phyloP scores from a whole-genome alignment of 352 stramenopile genomes.

The Poterioochromonas sp. region DNA sequence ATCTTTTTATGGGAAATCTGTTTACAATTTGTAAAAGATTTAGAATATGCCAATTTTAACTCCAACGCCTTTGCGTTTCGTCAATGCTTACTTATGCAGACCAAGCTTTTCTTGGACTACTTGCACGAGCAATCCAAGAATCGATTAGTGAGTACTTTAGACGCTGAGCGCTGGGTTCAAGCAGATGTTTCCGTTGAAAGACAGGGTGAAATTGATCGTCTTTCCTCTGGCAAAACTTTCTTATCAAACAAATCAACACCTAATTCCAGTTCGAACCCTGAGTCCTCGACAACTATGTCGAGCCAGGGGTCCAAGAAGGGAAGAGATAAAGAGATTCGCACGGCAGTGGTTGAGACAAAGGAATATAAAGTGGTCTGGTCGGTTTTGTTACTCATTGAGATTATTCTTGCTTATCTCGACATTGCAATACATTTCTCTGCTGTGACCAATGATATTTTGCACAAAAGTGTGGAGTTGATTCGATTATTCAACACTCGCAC shows the following conservation, averaged over 20 bases:
- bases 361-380: slow-evolving; percentile 12
- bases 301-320: background rate
- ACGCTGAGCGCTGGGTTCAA: slow-evolving; percentile 21
- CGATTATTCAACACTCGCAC: slow-evolving; percentile 1
- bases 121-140: background rate
- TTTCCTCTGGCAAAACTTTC: slow-evolving; percentile 3
- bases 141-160: slow-evolving; percentile 9
- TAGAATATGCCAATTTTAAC: background rate
- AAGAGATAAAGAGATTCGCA: background rate
- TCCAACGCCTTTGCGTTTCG: background rate
- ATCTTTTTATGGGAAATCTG: slow-evolving; percentile 18
- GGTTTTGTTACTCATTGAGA: slow-evolving; percentile 5
- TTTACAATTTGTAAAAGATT: background rate
- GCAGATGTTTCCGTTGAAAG: slow-evolving; percentile 5
- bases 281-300: background rate
- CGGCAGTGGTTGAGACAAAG: background rate
- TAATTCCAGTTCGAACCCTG: background rate
- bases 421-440: slow-evolving; percentile 14
- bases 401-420: slow-evolving; percentile 10
- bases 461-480: background rate
- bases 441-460: background rate
- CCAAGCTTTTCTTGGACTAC: background rate
- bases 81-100: slow-evolving; percentile 11
- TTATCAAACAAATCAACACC: background rate
- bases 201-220: slow-evolving; percentile 1